phyloP scores from a whole-genome alignment of 371 early-diverging fungal genomes.

The Batrachochytrium dendrobatidis region DNA sequence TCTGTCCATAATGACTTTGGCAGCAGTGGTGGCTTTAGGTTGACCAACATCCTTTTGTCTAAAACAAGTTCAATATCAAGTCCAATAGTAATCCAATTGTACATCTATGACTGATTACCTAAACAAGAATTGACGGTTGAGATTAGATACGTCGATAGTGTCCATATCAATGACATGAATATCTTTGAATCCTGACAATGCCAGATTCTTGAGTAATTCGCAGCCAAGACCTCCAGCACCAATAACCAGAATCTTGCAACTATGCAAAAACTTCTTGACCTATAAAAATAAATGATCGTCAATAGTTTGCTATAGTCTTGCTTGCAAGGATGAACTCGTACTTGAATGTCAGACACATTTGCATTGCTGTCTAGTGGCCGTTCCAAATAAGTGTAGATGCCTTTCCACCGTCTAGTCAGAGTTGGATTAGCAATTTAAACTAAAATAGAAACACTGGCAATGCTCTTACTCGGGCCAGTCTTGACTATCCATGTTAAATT shows the following conservation, averaged over 20 bases:
- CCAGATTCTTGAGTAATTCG: slow-evolving; percentile 96
- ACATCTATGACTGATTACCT: slow-evolving; percentile 41
- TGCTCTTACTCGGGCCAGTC: too few relatives aligned
- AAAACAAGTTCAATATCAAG: slow-evolving; percentile 43
- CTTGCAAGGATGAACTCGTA: too few relatives aligned
- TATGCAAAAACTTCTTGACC: slow-evolving; percentile 22
- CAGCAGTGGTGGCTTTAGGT: slow-evolving; percentile 83
- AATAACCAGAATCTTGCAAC: slow-evolving; percentile 32
- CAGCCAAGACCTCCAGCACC: slow-evolving; percentile 93
- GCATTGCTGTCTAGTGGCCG: too few relatives aligned
- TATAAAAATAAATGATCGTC: too few relatives aligned
- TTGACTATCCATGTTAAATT: too few relatives aligned
- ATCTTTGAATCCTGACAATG: slow-evolving; percentile 76
- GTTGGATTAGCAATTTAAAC: too few relatives aligned
- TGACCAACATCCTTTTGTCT: slow-evolving; percentile 80
- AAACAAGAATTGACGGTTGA: slow-evolving; percentile 98
- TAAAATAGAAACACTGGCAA: too few relatives aligned
- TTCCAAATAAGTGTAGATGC: too few relatives aligned
- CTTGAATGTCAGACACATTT: too few relatives aligned
- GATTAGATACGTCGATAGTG: slow-evolving; percentile 96
- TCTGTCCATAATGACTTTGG: slow-evolving; percentile 78
- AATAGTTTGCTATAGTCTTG: too few relatives aligned
- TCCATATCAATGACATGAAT: slow-evolving; percentile 97
- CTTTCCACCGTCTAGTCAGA: too few relatives aligned
- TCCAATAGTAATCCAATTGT: too few relatives aligned